These are phyloP conservation scores for Teratosphaeria destructans DNA, from an alignment of 2,329 filamentous ascomycete genomes.

Conservation along the genomic window DNA sequence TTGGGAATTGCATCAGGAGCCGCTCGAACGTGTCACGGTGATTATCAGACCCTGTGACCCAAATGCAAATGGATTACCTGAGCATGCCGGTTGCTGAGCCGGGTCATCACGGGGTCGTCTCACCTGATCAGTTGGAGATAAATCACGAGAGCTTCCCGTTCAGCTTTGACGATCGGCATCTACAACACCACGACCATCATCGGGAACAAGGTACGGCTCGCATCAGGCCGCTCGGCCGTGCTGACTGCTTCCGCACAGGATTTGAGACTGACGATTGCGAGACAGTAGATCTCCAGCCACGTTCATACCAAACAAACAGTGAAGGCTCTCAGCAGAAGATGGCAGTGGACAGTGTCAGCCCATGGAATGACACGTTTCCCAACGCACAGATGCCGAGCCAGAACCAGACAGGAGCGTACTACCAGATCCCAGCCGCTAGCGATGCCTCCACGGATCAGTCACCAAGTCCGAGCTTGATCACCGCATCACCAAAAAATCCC, in stretches of 20 bases:
- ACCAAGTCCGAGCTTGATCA: neutral
- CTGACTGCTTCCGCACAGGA: neutral
- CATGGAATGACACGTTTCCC: neutral
- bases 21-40: neutral
- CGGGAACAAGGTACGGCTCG: neutral
- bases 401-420: neutral
- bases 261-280: neutral
- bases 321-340: neutral
- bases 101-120: neutral
- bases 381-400: neutral
- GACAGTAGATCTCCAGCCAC: neutral
- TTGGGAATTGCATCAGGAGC: neutral
- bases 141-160: neutral
- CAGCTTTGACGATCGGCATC: neutral
- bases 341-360: neutral
- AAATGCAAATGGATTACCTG: neutral
- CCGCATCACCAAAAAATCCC: neutral
- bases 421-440: neutral
- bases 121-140: neutral
- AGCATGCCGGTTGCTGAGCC: neutral
- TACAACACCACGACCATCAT: neutral
- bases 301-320: neutral
- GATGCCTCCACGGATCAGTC: neutral
- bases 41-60: neutral
- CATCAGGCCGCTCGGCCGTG: neutral